A percentile compares a stretch with the other conserved stretches of the same genome.
Conservation (phyloP, 192 early-diverging fungal species). For the Coemansia sp. region DNA sequence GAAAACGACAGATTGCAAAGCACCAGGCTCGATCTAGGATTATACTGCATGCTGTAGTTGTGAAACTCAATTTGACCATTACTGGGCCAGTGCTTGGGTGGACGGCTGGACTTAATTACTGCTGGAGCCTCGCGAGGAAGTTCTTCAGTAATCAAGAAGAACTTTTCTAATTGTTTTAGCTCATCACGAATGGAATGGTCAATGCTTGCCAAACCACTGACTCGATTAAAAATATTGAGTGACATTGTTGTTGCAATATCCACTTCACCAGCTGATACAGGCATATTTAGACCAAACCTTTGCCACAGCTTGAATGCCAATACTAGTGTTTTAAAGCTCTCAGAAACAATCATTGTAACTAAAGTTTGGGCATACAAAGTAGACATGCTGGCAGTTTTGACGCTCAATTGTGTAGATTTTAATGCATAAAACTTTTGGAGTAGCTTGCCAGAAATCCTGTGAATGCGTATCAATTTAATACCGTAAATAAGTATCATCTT, state of each 20-base stretch:
- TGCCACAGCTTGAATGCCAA: conserved; percentile 13
- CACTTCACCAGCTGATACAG: conserved; percentile 10
- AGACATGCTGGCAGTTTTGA: not conserved
- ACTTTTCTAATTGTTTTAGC: not conserved
- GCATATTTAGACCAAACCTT: not conserved
- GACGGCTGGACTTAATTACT: conserved; percentile 58
- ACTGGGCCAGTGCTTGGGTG: conserved; percentile 61
- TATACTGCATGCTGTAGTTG: conserved; percentile 29
- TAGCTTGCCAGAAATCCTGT: not conserved
- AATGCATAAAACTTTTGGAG: not conserved
- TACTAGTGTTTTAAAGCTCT: not conserved
- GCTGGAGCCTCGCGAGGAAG: conserved; percentile 59
- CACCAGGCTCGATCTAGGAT: not conserved
- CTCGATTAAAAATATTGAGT: not conserved
- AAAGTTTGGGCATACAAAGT: not conserved
- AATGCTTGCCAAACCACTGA: not conserved
- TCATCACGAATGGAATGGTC: not conserved
- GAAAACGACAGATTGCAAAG: conserved; percentile 53
- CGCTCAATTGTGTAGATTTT: not conserved
- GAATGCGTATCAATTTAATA: not conserved
- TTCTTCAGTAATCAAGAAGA: not conserved
- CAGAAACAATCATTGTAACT: not conserved
- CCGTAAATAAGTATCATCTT: not conserved
- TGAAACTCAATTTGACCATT: conserved; percentile 64
- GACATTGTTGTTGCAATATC: conserved; percentile 4